These are phyloP conservation scores for Stentor roeselii DNA, from an alignment of 73 alveolate genomes.

Conservation along the genomic window DNA sequence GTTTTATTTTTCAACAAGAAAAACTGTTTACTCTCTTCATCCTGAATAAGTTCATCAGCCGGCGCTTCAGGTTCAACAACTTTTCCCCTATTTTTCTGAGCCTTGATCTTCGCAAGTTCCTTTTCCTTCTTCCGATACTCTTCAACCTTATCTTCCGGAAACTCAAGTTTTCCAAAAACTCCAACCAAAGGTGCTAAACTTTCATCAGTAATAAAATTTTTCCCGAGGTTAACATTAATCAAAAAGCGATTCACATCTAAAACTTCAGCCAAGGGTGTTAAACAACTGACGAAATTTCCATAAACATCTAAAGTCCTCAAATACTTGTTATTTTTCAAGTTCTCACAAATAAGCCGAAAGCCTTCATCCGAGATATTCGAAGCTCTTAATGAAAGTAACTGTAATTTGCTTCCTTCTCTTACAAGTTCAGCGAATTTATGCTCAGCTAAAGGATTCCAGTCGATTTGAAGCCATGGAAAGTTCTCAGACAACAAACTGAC, in stretches of 20 bases:
- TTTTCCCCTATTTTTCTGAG: conserved; percentile 1
- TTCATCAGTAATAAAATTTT: conserved; percentile 1
- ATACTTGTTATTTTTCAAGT: background rate
- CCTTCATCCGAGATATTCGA: background rate
- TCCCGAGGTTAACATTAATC: background rate
- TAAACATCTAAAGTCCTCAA: background rate
- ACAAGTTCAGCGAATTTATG: background rate
- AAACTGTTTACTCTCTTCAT: conserved; percentile 14
- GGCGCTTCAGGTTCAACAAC: conserved; percentile 13
- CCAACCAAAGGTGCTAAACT: background rate
- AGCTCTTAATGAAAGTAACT: background rate
- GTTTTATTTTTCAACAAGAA: conserved; percentile 8
- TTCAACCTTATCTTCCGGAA: conserved; percentile 20
- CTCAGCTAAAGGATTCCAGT: conserved; percentile 25
- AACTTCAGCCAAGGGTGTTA: background rate
- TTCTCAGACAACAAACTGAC: background rate
- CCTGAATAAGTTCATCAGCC: conserved; percentile 15
- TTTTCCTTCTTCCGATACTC: conserved; percentile 25
- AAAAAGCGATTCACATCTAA: background rate
- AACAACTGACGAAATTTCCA: background rate
- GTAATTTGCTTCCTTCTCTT: conserved; percentile 15
- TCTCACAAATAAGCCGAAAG: background rate
- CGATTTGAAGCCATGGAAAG: background rate
- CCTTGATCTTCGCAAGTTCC: conserved; percentile 15
- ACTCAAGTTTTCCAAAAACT: conserved; percentile 10